phyloP scores from a whole-genome alignment of 179 eudicot genomes.

The Heliamphora pulchella region DNA sequence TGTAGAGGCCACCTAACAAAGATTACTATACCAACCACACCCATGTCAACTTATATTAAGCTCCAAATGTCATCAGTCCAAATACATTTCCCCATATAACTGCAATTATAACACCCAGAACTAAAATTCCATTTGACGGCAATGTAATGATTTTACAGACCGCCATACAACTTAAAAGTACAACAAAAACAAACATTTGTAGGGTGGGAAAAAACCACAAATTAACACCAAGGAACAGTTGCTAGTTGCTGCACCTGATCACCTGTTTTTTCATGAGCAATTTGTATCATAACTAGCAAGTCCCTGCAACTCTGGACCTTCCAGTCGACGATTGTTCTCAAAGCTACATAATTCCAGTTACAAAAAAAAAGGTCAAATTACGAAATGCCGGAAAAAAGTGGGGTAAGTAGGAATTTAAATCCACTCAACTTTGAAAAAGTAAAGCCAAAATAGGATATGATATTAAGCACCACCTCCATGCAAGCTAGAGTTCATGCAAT shows the following conservation, averaged over 20 bases:
- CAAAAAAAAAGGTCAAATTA: neutral
- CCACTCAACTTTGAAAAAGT: neutral
- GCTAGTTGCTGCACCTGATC: slow-evolving; percentile 12
- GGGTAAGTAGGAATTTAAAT: too few relatives aligned
- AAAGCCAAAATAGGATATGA: neutral
- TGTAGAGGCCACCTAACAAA: too few relatives aligned
- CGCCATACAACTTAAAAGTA: slow-evolving; percentile 12
- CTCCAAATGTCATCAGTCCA: too few relatives aligned
- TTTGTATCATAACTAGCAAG: slow-evolving; percentile 83
- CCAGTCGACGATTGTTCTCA: slow-evolving; percentile 72
- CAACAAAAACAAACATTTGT: neutral
- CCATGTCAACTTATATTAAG: too few relatives aligned
- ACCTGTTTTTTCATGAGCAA: slow-evolving; percentile 39
- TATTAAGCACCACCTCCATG: neutral
- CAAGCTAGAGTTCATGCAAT: neutral
- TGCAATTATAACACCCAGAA: too few relatives aligned
- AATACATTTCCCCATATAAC: too few relatives aligned
- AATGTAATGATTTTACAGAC: neutral
- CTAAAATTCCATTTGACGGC: neutral
- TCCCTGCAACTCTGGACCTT: slow-evolving; percentile 89
- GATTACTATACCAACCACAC: too few relatives aligned
- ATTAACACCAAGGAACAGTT: neutral
- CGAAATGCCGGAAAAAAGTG: neutral
- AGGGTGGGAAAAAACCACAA: neutral
- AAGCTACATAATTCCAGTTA: slow-evolving; percentile 43